Conservation (phyloP, 2,329 filamentous ascomycete genomes). For the Sclerotinia subarctica region DNA sequence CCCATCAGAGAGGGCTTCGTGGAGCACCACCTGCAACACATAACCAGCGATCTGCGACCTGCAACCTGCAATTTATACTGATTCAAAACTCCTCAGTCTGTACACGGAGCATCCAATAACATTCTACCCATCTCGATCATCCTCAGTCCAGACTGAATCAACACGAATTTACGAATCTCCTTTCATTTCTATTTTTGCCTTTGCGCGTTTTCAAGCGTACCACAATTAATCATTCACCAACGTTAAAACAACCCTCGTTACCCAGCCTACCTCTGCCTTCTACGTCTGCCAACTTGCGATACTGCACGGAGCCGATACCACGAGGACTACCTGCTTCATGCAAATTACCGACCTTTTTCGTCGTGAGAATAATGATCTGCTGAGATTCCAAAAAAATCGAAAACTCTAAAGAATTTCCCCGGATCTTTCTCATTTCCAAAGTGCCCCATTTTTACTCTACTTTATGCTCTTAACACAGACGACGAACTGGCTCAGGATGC, state of each 20-base stretch:
- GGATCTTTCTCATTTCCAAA: not conserved
- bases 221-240: not conserved
- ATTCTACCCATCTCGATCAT: not conserved
- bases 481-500: constrained; percentile 39
- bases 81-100: not conserved
- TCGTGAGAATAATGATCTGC: constrained; percentile 5
- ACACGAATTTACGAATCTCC: constrained; percentile 15
- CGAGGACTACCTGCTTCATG: constrained; percentile 12
- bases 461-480: constrained; percentile 39
- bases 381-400: not conserved
- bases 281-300: constrained; percentile 18
- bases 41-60: not conserved
- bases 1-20: not conserved
- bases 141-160: constrained; percentile 6
- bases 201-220: not conserved
- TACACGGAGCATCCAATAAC: not conserved
- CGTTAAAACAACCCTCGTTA: not conserved
- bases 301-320: constrained; percentile 17
- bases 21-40: constrained; percentile 1
- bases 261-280: not conserved
- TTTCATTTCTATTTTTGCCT: not conserved
- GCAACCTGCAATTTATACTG: not conserved
- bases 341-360: constrained; percentile 12
- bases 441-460: constrained; percentile 16
- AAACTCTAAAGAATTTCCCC: constrained; percentile 10